Base-by-base conservation (phyloP, 108 stramenopile species). In the Fistulifera solaris region DNA sequence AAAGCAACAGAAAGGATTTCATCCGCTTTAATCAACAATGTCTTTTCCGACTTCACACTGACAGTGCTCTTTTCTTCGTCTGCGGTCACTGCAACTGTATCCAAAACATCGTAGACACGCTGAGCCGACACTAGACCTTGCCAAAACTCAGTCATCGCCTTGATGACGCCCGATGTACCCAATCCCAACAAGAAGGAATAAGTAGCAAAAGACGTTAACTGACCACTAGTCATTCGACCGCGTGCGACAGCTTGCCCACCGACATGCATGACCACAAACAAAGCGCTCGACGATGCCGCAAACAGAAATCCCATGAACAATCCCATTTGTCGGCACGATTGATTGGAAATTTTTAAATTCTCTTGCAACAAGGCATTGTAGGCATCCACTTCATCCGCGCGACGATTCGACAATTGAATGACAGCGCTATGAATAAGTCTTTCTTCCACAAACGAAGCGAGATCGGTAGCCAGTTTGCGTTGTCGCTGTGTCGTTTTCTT, bases 221-320 rank as follows among this genome's bases (percentile, higher is more conserved):
- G 65, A 24, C 86, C 87, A 52, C 67, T 61, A n/a, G 76, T 81
- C 81, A 89, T 83, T 18, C 70, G 62, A 12, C 81, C 80, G 14
- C 62, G 63, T 18, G 78, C 60, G 19, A 87, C 80, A 27, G 82
- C 80, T 42, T 63, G 72, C 6, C 87, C 82, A 14, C 90, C 90
- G 10, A 73, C 62, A 27, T 79, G 60, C 22, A 93, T 66, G 10
- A 93, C 83, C 58, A 75, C 67, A 50, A 81, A 80, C 19, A 93
- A 59, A 0, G 83, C 84, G 13, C 71, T 66, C 8, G 80, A 76
- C 14, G 80, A 67, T 17, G 87, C 77, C 1, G 71, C 70, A 60
- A 93, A 93, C 68, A 87, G 84, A 28, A 80, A 70, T 21, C 92
- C 92, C 85, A 93, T 89, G 42, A 79, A 83, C 17, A 67, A 40